Conservation (phyloP, 2,329 filamentous ascomycete species). For the Diaporthe ilicicola region DNA sequence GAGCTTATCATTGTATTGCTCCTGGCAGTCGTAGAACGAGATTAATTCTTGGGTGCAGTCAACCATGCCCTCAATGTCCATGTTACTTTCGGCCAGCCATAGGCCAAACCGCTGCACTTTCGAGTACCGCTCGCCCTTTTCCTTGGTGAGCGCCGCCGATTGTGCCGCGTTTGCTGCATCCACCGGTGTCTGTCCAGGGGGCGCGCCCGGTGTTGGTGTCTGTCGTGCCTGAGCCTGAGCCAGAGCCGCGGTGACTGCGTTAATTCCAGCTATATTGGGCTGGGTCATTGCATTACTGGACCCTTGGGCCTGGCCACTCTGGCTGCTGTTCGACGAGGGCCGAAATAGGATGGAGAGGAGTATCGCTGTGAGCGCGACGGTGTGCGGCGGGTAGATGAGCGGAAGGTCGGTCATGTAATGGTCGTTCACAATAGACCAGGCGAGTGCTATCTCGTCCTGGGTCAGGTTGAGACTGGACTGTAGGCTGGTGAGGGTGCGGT, state of each 20-base stretch:
- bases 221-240: slow-evolving; percentile 53
- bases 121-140: slow-evolving; percentile 63
- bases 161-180: slow-evolving; percentile 26
- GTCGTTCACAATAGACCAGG: slow-evolving; percentile 88
- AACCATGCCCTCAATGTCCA: slow-evolving; percentile 85
- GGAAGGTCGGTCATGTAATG: slow-evolving; percentile 93
- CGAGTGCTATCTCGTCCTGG: slow-evolving; percentile 80
- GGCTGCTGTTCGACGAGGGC: slow-evolving; percentile 54
- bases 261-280: slow-evolving; percentile 49
- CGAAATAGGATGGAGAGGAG: slow-evolving; percentile 85
- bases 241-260: slow-evolving; percentile 58
- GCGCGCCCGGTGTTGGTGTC: slow-evolving; percentile 33
- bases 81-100: slow-evolving; percentile 86
- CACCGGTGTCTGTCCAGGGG: slow-evolving; percentile 28
- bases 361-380: slow-evolving; percentile 86
- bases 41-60: slow-evolving; percentile 93
- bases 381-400: slow-evolving; percentile 84
- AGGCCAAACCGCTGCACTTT: slow-evolving; percentile 73
- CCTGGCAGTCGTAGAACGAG: slow-evolving; percentile 80
- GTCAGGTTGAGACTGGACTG: slow-evolving; percentile 74
- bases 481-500: slow-evolving; percentile 79
- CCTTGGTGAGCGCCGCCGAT: slow-evolving; percentile 45
- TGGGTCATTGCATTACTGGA: slow-evolving; percentile 35
- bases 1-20: slow-evolving; percentile 68
- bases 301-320: slow-evolving; percentile 38